Evolutionary conservation across 2,329 filamentous ascomycete genomes (phyloP), one percentile per base, ranked within the genome.

Genomic region (Pseudopyricularia cyperi): DNA sequence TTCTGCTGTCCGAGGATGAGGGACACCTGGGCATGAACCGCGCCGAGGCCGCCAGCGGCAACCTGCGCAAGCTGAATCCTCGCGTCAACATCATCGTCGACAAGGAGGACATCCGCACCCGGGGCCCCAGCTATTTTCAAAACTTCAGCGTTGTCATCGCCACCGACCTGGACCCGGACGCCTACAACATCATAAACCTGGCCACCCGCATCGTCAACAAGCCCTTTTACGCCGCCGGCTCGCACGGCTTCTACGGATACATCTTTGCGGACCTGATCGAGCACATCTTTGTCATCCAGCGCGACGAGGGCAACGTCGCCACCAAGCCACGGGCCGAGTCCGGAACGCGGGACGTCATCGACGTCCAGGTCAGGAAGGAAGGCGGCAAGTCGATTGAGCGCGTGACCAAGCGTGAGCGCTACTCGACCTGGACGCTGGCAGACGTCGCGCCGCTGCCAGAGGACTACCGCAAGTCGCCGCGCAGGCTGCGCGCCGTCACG

Each of bases 201-300:
- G 85, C 87, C 28, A 90, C 89, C 39, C 85, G 91, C 47, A 71
- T 94, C 35, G 82, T 85, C 55, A 77, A 80, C 56, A 80, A 82
- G 48, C 83, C 89, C 11, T 96, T 96, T 67, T 98, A 98, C 68
- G 89, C 89, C 9, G 87, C 89, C 34, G 85, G 83, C 50, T 80
- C 85, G 3, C 88, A 96, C 63, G 93, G 93, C 48, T 78, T 95
- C 64, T 97, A 94, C 65, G 93, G 93, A 52, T 98, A 88, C 70
- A 86, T 95, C 58, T 98, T 98, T 65, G 86, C 87, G 53, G 93
- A 98, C 65, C 76, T 98, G 22, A 89, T 95, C 59, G 78, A 83
- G 61, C 93, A 98, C 66, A 83, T 90, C 61, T 98, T 89, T 63
- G 81, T 93, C 55, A 84, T 98, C 55, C 84, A 95, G 70, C 83